Percentiles rank a stretch among this genome's conserved stretches.
Evolutionary conservation across 2,329 filamentous ascomycete species (phyloP).

Genomic region (Graphilbum ipis-grandicollis): DNA sequence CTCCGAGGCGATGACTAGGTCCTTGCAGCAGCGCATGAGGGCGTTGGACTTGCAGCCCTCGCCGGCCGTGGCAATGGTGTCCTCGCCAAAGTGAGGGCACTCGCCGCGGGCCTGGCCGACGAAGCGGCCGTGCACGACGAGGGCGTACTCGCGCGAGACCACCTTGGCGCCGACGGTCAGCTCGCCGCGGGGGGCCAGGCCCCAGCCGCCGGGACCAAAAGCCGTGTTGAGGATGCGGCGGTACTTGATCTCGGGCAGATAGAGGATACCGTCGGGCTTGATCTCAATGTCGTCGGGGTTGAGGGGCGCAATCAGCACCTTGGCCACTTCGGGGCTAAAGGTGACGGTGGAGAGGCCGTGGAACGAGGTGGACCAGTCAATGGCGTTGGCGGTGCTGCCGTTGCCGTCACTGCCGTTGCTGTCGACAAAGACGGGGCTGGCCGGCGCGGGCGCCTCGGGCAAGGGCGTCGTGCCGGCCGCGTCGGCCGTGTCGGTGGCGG

Average conservation of each 20-base stretch:
- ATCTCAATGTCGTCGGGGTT: slow-evolving; percentile 71
- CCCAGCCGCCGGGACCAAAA: slow-evolving; percentile 94
- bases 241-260: slow-evolving; percentile 97
- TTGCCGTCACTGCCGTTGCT: slow-evolving; percentile 1
- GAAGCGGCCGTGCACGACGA: slow-evolving; percentile 78
- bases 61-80: slow-evolving; percentile 82
- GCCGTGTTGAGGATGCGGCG: slow-evolving; percentile 73
- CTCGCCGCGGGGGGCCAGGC: slow-evolving; percentile 73
- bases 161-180: slow-evolving; percentile 67
- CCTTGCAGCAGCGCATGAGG: slow-evolving; percentile 95
- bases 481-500: not conserved
- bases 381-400: slow-evolving; percentile 9
- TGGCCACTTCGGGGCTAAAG: slow-evolving; percentile 52
- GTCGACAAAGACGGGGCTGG: not conserved
- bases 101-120: slow-evolving; percentile 87
- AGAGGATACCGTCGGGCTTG: slow-evolving; percentile 93
- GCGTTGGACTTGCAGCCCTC: slow-evolving; percentile 98
- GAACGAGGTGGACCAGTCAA: slow-evolving; percentile 74
- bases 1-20: slow-evolving; percentile 84
- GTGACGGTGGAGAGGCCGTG: slow-evolving; percentile 56
- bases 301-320: slow-evolving; percentile 51
- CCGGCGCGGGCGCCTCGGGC: not conserved
- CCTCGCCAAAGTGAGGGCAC: slow-evolving; percentile 79
- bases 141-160: slow-evolving; percentile 79
- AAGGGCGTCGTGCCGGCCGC: slow-evolving; percentile 1